Base-by-base conservation (phyloP, 495 filamentous ascomycete genomes). In the Aspergillus asperescens region DNA sequence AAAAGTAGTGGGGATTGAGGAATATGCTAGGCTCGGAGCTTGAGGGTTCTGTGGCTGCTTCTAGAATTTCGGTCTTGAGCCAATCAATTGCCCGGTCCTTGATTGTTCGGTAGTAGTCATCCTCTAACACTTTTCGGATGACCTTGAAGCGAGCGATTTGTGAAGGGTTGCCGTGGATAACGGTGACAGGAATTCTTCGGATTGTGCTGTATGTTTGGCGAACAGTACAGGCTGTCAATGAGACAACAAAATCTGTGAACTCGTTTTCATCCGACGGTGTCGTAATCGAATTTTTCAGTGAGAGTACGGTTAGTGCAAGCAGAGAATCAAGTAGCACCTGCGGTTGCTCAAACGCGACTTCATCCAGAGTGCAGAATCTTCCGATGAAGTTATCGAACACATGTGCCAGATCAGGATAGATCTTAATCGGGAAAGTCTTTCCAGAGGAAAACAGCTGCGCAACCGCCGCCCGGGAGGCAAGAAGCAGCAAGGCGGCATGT, bases 31-130 rank as follows among this genome's bases (percentile, higher is more conserved):
- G 50, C 20, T 59, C 46, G 12, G 40, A 23, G 2, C 18, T 23
- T 12, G 58, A 43, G 18, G 59, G 37, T 5, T 65, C 44, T 51
- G 56, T 59, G 20, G 58, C 47, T 16, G 81, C 72, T 19, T 70
- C 67, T 12, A 92, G 71, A 2, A 92, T 79, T 64, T 96, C 92
- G 44, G 90, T 83, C 62, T 90, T 91, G 4, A 96, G 70, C 88
- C 94, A 96, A 20, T 80, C 78, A 9, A 97, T 79, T 0, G 91
- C 90, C 48, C 81, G 84, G 12, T 86, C 90, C 57, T 89, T 90
- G 38, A 93, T 77, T 2, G 86, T 79, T 20, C 82, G 88, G 5
- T 85, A 83, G 7, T 56, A 52, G 57, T 85, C 87, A 55, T 95
- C 81, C 65, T 93, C 85, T 23, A 97, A 74, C 3, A 92, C 84